These are phyloP conservation scores for Antrodiella citrinella DNA, from an alignment of 768 basidiomycete genomes.

Conservation along the genomic window DNA sequence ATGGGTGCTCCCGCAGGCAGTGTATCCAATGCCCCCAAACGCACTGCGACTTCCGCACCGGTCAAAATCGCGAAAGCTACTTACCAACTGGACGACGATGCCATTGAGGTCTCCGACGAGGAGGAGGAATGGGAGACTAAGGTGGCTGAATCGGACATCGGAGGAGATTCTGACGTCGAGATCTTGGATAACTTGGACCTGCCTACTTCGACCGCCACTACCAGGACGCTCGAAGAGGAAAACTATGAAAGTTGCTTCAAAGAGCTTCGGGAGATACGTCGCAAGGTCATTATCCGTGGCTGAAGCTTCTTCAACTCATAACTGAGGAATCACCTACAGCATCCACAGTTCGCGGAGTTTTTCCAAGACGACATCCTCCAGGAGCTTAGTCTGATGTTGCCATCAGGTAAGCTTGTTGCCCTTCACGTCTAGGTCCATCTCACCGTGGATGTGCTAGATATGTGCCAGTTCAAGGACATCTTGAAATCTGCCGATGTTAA, in stretches of 20 bases:
- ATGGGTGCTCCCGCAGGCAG: neutral
- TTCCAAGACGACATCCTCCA: constrained; percentile 26
- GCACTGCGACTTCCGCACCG: neutral
- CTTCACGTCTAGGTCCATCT: no score
- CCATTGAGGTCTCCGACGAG: constrained; percentile 25
- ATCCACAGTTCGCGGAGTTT: neutral
- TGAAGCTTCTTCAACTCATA: neutral
- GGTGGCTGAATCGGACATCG: constrained; percentile 1
- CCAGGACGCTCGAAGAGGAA: neutral
- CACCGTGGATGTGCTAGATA: neutral
- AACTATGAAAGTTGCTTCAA: neutral
- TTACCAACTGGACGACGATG: constrained; percentile 26
- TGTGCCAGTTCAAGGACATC: neutral
- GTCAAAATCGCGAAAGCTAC: constrained; percentile 15
- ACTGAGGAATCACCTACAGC: neutral
- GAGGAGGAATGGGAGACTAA: constrained; percentile 14
- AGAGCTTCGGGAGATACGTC: neutral
- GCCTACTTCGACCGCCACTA: neutral
- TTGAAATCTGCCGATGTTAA: neutral
- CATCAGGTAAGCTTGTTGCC: constrained; percentile 31
- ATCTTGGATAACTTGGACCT: neutral
- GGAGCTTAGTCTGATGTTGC: constrained; percentile 30
- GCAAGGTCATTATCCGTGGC: neutral
- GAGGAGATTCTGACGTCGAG: neutral
- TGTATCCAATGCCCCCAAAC: neutral